phyloP scores from a whole-genome alignment of 495 filamentous ascomycete genomes.

The Aspergillus diversus region DNA sequence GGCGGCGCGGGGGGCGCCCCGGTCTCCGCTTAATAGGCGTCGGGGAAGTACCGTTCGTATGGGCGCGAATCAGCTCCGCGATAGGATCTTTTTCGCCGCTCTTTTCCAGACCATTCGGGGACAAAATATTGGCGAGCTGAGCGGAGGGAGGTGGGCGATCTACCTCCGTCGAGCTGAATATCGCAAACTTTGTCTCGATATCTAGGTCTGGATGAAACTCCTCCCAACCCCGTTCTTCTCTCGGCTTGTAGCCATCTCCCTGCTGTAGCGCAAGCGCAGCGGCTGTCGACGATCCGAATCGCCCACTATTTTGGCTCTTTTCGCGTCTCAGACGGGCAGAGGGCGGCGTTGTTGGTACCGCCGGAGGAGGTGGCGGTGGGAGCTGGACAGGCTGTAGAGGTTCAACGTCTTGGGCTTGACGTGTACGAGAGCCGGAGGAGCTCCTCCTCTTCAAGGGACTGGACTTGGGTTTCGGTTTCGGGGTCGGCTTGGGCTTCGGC shows the following conservation, averaged over 20 bases:
- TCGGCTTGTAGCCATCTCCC: conserved; percentile 92
- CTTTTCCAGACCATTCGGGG: conserved; percentile 32
- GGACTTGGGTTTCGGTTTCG: conserved; percentile 23
- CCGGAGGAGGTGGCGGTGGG: conserved; percentile 42
- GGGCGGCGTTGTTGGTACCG: conserved; percentile 47
- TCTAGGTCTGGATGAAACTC: conserved; percentile 96
- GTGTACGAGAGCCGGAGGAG: conserved; percentile 36
- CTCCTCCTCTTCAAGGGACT: conserved; percentile 28
- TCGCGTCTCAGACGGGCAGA: conserved; percentile 55
- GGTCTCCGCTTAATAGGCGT: conserved; percentile 60
- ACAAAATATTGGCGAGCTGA: conserved; percentile 29
- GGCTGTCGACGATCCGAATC: conserved; percentile 80
- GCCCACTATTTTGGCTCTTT: conserved; percentile 51
- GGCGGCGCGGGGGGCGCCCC: conserved; percentile 64
- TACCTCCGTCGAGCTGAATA: conserved; percentile 83
- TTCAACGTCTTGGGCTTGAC: conserved; percentile 32
- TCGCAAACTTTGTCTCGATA: conserved; percentile 73
- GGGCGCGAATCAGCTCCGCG: conserved; percentile 28
- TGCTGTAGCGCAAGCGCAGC: conserved; percentile 83
- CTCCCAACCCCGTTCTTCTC: conserved; percentile 95
- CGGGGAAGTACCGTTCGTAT: conserved; percentile 34
- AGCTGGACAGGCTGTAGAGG: conserved; percentile 27
- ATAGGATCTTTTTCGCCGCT: conserved; percentile 30
- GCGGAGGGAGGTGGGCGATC: conserved; percentile 62
- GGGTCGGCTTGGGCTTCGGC: conserved; percentile 20